Conservation (phyloP, 371 early-diverging fungal genomes). For the Blakeslea trispora region DNA sequence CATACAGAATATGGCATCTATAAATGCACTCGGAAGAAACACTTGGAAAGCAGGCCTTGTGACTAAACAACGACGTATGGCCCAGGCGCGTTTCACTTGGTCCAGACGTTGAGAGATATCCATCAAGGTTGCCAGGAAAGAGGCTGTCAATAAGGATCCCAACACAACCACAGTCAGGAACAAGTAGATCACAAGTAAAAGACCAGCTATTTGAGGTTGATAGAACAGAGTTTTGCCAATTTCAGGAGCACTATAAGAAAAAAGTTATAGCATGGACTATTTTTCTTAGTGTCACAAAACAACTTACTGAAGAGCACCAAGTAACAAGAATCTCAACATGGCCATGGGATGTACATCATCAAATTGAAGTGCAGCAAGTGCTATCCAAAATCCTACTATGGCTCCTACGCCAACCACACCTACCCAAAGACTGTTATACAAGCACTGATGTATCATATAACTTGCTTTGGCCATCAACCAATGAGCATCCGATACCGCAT, state of each 20-base stretch:
- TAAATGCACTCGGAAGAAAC: constrained; percentile 29
- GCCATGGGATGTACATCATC: constrained; percentile 30
- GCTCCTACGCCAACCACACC: constrained; percentile 22
- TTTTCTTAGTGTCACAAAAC: background rate
- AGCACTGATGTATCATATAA: constrained; percentile 32
- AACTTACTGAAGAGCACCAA: constrained; percentile 55
- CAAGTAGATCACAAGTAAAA: constrained; percentile 36
- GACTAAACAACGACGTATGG: constrained; percentile 17
- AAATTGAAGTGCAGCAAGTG: constrained; percentile 40
- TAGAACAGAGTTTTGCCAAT: constrained; percentile 41
- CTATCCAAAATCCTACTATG: constrained; percentile 42
- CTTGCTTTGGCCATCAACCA: constrained; percentile 36
- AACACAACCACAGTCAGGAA: constrained; percentile 35
- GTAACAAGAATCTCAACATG: constrained; percentile 33
- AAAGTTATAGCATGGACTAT: background rate
- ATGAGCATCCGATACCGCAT: constrained; percentile 23
- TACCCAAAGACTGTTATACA: constrained; percentile 37
- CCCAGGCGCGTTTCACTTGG: constrained; percentile 21
- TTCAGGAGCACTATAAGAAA: constrained; percentile 35
- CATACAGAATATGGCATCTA: constrained; percentile 34
- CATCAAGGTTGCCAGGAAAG: constrained; percentile 42
- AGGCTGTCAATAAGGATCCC: constrained; percentile 35
- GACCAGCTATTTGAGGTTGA: constrained; percentile 34
- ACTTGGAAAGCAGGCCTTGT: constrained; percentile 18
- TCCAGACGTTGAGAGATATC: constrained; percentile 25